Base-by-base conservation (phyloP, 805 yeast genomes). In the Zygoascus tannicola region DNA sequence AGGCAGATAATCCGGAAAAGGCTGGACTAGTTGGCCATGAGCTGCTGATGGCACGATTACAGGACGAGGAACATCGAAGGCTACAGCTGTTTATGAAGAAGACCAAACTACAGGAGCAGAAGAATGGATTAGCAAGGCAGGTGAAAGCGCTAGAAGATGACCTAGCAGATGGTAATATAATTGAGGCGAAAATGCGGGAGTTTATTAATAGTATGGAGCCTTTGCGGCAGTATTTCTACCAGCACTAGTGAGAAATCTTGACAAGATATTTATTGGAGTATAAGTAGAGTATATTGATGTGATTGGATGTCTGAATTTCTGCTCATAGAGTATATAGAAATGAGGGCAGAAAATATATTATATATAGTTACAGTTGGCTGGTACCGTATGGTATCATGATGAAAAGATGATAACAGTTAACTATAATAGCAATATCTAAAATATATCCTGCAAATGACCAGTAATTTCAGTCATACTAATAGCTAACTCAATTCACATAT, bases 41-140 rank as follows among this genome's bases (percentile, higher is more conserved):
- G 32, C 26, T 55, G 21, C 46, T 45, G 44, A 30, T 55, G 18
- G 60, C 45, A 22, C 44, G 60, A 23, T 42, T 57, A 14, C 43
- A 44, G 36, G 56, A 55, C 43, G 60, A 57, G 43, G 56, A 54
- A 44, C 39, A 40, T 7, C 40, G 48, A 22, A 44, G 60, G 8
- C 35, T 48, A 33, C 51, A 48, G 20, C 43, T 54, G 22, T 55
- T 50, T 37, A 49, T 47, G n/a, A 33, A 22, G n/a, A 50, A 48
- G 45, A 44, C 50, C 23, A 39, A 42, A 32, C 43, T 51, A 1
- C 49, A 51, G 22, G 50, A 48, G 4, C 38, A 41, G 23, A 45
- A 49, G 32, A 48, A 35, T 12, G 26, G 40, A 22, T 45, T 52
- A 18, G 26, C 40, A 21, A 35, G 21, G 4, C 44, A 52, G 33